These are phyloP conservation scores for Ogataea corticis DNA, from an alignment of 805 yeast genomes.

Conservation along the genomic window DNA sequence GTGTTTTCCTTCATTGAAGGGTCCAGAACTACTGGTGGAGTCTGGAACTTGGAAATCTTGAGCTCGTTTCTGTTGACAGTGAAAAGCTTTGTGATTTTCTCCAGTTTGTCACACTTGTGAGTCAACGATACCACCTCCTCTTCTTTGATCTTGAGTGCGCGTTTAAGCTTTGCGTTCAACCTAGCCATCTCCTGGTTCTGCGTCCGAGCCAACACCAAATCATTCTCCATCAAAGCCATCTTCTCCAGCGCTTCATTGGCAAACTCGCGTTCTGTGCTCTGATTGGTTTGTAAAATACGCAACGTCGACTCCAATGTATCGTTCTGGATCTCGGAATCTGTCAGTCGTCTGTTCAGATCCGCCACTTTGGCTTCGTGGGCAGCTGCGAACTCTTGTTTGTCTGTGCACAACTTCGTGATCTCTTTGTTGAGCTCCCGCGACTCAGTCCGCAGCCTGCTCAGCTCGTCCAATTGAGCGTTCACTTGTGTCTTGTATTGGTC, in stretches of 20 bases:
- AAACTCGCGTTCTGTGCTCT: constrained; percentile 13
- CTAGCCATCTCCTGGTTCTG: constrained; percentile 5
- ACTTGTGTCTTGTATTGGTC: constrained; percentile 2
- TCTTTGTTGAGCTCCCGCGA: constrained; percentile 9
- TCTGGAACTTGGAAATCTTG: constrained; percentile 26
- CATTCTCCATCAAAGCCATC: constrained; percentile 28
- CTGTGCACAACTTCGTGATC: constrained; percentile 8
- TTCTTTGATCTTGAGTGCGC: constrained; percentile 5
- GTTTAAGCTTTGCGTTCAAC: background rate
- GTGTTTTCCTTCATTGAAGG: constrained; percentile 5
- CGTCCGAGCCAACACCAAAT: constrained; percentile 8
- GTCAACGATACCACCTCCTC: constrained; percentile 2
- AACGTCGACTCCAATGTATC: constrained; percentile 26
- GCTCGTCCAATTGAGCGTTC: background rate
- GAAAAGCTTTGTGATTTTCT: constrained; percentile 24
- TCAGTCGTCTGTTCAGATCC: constrained; percentile 16
- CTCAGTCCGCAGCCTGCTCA: constrained; percentile 5
- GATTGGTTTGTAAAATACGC: constrained; percentile 16
- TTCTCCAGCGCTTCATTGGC: constrained; percentile 24
- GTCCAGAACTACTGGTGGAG: constrained; percentile 24
- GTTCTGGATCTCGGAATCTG: constrained; percentile 25
- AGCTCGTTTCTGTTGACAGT: constrained; percentile 22
- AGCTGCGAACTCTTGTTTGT: background rate
- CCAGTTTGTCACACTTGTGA: constrained; percentile 17
- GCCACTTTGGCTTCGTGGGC: constrained; percentile 9